A percentile compares a stretch with the other conserved stretches of the same genome.
These are phyloP conservation scores for Rhododendron molle DNA, from an alignment of 148 eudicot genomes.

Conservation along the genomic window DNA sequence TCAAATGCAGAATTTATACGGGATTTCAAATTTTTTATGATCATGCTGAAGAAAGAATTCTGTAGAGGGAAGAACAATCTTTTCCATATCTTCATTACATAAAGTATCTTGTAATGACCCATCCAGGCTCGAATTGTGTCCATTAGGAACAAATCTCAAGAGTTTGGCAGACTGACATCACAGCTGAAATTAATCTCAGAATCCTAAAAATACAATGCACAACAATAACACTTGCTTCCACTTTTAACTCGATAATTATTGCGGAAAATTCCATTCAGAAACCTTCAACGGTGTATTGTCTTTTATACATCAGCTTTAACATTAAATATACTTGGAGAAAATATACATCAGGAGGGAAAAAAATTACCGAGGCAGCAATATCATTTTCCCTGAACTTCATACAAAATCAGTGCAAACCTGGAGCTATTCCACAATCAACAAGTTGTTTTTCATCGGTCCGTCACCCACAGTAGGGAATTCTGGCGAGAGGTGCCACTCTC, in stretches of 20 bases:
- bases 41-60: neutral
- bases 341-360: neutral
- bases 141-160: neutral
- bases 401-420: neutral
- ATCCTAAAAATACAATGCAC: neutral
- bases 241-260: neutral
- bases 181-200: neutral
- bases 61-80: neutral
- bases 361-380: neutral
- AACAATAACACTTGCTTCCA: neutral
- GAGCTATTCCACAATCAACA: constrained; percentile 63
- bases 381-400: neutral
- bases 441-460: constrained; percentile 69
- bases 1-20: neutral
- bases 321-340: neutral
- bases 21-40: neutral
- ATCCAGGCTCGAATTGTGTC: neutral
- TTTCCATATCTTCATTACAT: neutral
- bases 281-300: neutral
- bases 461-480: constrained; percentile 76
- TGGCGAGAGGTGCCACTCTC: constrained; percentile 78
- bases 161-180: neutral
- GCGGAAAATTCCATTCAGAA: neutral
- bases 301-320: neutral
- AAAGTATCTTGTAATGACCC: neutral